These are phyloP conservation scores for Aspergillus sp. DNA, from an alignment of 2,329 filamentous ascomycete genomes.

Conservation along the genomic window DNA sequence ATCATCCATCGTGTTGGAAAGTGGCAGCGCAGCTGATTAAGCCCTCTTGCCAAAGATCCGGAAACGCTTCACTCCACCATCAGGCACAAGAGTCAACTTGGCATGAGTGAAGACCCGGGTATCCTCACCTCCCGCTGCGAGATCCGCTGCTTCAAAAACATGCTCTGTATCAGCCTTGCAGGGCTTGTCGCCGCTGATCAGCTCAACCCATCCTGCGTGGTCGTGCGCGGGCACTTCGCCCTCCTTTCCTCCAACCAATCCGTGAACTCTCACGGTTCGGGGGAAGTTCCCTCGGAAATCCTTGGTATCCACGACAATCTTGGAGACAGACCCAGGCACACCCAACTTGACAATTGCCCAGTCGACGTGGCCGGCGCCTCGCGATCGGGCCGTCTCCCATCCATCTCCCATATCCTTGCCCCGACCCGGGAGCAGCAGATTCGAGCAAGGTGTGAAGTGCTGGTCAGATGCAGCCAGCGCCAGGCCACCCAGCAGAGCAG, in stretches of 20 bases:
- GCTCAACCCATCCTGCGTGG: constrained; percentile 31
- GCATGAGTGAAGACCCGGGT: constrained; percentile 69
- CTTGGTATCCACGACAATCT: constrained; percentile 40
- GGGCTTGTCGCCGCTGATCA: constrained; percentile 31
- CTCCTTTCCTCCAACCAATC: constrained; percentile 16
- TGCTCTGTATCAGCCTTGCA: constrained; percentile 39
- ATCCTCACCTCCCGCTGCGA: constrained; percentile 62
- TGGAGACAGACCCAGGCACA: constrained; percentile 32
- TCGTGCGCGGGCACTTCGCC: constrained; percentile 28
- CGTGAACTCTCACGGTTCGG: constrained; percentile 35
- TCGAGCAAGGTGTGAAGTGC: constrained; percentile 37
- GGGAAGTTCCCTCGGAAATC: constrained; percentile 44
- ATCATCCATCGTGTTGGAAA: no score
- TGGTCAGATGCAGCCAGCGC: constrained; percentile 36
- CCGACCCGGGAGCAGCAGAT: constrained; percentile 38
- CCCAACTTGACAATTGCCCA: constrained; percentile 39
- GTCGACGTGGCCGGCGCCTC: constrained; percentile 35
- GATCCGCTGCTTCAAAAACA: constrained; percentile 32
- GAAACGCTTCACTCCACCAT: constrained; percentile 87
- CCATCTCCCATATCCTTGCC: constrained; percentile 43
- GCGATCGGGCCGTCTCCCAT: constrained; percentile 40
- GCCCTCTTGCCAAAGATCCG: constrained; percentile 65
- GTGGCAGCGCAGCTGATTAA: background rate
- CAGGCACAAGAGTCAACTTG: constrained; percentile 88
- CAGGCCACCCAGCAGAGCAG: constrained; percentile 37